phyloP scores from a whole-genome alignment of 106 monocot genomes.

The Dendrobium officinale region DNA sequence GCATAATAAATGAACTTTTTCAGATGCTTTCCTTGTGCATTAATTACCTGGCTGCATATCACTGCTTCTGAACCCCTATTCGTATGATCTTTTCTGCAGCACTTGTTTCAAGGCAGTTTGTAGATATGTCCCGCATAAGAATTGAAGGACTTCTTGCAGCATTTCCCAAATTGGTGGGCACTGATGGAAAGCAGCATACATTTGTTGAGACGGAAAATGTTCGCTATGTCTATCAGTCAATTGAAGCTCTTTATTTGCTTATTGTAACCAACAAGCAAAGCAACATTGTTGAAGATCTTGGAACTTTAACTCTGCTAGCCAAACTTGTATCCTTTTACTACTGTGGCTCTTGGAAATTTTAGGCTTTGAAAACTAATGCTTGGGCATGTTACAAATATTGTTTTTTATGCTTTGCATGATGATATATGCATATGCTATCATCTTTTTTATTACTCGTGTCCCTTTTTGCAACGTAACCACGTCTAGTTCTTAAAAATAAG shows the following conservation, averaged over 20 bases:
- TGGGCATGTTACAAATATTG: too few relatives aligned
- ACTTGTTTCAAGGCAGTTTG: constrained; percentile 94
- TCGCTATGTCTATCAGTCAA: constrained; percentile 96
- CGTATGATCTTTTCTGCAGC: constrained; percentile 37
- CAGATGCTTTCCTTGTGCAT: background rate
- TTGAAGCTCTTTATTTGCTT: constrained; percentile 76
- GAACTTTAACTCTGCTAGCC: constrained; percentile 61
- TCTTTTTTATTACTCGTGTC: too few relatives aligned
- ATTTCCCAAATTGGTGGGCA: constrained; percentile 91
- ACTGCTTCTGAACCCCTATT: background rate
- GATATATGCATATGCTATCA: too few relatives aligned
- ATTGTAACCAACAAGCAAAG: constrained; percentile 94
- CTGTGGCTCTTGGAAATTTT: background rate
- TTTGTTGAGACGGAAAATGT: constrained; percentile 98
- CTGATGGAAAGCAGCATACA: constrained; percentile 93
- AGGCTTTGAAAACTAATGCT: background rate
- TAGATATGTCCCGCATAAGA: constrained; percentile 92
- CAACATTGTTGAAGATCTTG: constrained; percentile 97
- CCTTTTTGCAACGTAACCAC: too few relatives aligned
- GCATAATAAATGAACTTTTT: background rate
- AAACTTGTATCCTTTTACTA: constrained; percentile 72
- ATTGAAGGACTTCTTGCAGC: constrained; percentile 97
- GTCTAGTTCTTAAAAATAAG: too few relatives aligned
- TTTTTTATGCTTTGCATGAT: too few relatives aligned
- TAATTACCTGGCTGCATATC: background rate